Conservation (phyloP, 768 basidiomycete genomes). For the Psilocybe cubensis region DNA sequence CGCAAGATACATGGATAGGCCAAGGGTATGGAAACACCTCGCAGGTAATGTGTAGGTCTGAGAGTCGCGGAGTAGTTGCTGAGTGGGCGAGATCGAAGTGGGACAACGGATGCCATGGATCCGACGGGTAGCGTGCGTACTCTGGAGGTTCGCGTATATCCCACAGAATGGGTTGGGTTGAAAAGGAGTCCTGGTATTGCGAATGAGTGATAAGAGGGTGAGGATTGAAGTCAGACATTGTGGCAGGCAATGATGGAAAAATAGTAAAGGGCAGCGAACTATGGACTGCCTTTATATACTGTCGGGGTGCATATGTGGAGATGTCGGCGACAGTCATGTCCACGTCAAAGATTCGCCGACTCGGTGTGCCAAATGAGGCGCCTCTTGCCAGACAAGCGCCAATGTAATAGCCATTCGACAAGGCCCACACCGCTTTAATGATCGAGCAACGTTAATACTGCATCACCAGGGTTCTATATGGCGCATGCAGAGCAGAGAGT, state of each 20-base stretch:
- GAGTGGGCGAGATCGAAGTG: conserved; percentile 37
- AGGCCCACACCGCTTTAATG: conserved; percentile 5
- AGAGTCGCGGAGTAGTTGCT: conserved; percentile 47
- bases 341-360: not conserved
- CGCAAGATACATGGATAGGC: conserved; percentile 43
- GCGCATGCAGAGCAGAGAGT: not conserved
- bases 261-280: not conserved
- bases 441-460: not conserved
- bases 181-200: conserved; percentile 29
- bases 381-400: not conserved
- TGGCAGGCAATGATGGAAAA: not conserved
- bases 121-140: conserved; percentile 21
- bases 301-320: not conserved
- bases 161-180: conserved; percentile 45
- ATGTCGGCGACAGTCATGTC: not conserved
- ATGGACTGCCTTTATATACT: conserved; percentile 13
- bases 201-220: conserved; percentile 43
- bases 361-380: not conserved
- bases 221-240: conserved; percentile 32
- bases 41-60: conserved; percentile 44
- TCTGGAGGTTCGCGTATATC: conserved; percentile 49
- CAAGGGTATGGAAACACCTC: conserved; percentile 48
- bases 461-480: not conserved
- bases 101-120: conserved; percentile 20
- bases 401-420: not conserved